These are phyloP conservation scores for Monosporascus ibericus DNA, from an alignment of 2,329 filamentous ascomycete species.

Conservation along the genomic window DNA sequence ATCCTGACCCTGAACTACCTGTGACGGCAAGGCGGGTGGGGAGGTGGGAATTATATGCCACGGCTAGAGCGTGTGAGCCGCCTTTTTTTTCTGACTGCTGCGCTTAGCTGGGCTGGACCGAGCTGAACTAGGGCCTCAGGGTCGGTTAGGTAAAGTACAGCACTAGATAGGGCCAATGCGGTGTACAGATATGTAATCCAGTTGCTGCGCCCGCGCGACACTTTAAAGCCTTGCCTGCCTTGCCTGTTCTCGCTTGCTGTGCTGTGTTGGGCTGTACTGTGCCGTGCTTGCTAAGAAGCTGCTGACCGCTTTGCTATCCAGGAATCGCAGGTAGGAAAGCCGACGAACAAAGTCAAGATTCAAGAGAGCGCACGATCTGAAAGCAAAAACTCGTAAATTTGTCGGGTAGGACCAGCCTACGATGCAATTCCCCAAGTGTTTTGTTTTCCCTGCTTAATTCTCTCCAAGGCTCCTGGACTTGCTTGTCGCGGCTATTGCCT, in stretches of 20 bases:
- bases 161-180: neutral
- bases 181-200: neutral
- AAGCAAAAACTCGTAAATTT: slow-evolving; percentile 8
- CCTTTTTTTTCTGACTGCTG: neutral
- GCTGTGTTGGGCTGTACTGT: neutral
- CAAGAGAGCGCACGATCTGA: slow-evolving; percentile 2
- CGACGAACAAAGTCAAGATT: neutral
- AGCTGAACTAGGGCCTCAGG: neutral
- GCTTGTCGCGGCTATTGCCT: slow-evolving; percentile 3
- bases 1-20: neutral
- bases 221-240: neutral
- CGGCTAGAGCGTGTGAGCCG: neutral
- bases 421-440: slow-evolving; percentile 12
- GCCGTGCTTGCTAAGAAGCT: neutral
- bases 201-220: neutral
- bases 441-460: neutral
- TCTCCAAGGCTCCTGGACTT: slow-evolving; percentile 4
- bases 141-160: neutral
- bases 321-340: neutral
- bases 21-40: neutral
- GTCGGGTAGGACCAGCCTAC: slow-evolving; percentile 19
- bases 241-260: neutral
- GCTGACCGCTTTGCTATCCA: neutral
- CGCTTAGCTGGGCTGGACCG: neutral
- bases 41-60: neutral